Evolutionary conservation across 2,329 filamentous ascomycete species (phyloP).

Genomic region (Colletotrichum spinosum): DNA sequence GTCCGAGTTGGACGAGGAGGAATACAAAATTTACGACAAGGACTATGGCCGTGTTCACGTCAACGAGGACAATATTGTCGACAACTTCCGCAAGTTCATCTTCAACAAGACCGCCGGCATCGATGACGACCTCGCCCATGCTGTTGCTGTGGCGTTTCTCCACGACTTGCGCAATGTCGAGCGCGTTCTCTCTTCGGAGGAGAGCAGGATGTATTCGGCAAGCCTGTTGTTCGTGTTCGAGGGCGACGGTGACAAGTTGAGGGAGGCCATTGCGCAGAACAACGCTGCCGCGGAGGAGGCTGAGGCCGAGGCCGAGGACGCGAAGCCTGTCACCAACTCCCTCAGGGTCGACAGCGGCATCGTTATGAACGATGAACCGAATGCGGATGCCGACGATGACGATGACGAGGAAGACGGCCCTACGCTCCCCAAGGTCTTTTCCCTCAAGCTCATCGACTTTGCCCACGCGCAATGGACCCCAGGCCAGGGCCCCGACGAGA

Average conservation of each 20-base stretch:
- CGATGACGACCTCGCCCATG: slow-evolving; percentile 66
- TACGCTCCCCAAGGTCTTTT: slow-evolving; percentile 73
- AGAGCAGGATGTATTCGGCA: slow-evolving; percentile 73
- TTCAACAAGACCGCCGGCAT: slow-evolving; percentile 70
- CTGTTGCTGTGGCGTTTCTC: slow-evolving; percentile 66
- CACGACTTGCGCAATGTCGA: slow-evolving; percentile 65
- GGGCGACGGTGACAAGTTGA: slow-evolving; percentile 68
- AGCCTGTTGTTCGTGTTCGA: slow-evolving; percentile 74
- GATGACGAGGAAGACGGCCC: slow-evolving; percentile 58
- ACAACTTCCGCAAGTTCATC: slow-evolving; percentile 67
- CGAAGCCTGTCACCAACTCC: slow-evolving; percentile 45
- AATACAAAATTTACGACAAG: slow-evolving; percentile 72
- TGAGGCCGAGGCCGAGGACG: slow-evolving; percentile 35
- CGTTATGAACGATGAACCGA: slow-evolving; percentile 46
- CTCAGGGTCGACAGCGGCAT: slow-evolving; percentile 68
- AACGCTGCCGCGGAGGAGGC: slow-evolving; percentile 65
- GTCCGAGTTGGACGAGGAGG: slow-evolving; percentile 63
- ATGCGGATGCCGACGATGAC: slow-evolving; percentile 28
- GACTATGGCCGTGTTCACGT: slow-evolving; percentile 68
- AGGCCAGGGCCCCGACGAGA: slow-evolving; percentile 87
- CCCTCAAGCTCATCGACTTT: slow-evolving; percentile 94
- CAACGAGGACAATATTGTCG: slow-evolving; percentile 64
- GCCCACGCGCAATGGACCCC: slow-evolving; percentile 90
- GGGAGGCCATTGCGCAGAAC: slow-evolving; percentile 65
- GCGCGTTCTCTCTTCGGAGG: slow-evolving; percentile 63